Evolutionary conservation across 2,329 filamentous ascomycete genomes (phyloP), one percentile per base, ranked within the genome.

Genomic region (Monosporascus ibericus): DNA sequence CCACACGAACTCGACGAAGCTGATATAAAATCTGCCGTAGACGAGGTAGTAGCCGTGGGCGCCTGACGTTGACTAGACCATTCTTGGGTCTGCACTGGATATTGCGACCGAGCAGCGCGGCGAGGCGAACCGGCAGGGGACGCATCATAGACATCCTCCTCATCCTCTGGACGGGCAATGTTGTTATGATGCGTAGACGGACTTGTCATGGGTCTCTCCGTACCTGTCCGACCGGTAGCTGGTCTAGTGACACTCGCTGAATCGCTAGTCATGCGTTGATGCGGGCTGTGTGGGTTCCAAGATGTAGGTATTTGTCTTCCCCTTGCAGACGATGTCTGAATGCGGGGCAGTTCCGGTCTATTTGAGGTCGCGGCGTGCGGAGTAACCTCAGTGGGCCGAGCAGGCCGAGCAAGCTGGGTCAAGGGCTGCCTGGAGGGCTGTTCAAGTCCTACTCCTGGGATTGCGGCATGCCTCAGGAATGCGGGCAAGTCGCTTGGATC

Each of bases 401-500:
- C 55, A 14, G 58, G 53, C 38, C 49, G 55, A 25, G 56, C 59
- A 48, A 60, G 51, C n/a, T 67, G 66, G 27, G 51, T 51, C 50
- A 48, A 49, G 50, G 34, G 38, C 22, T 30, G 46, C 27, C 48
- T 48, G 38, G 42, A 48, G 3, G 55, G 36, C 42, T 49, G 49
- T 20, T 47, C 14, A 5, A 49, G 22, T 47, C 62, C 48, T 42
- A 63, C 57, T 20, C 75, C 72, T 47, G 72, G 65, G 47, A 77
- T 68, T 34, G 72, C 63, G 36, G 73, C 69, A 49, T 80, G 76
- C 30, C 80, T 78, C 56, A 84, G 58, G 55, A 84, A 84, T 2
- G 72, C 75, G 1, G 81, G 80, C 51, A 81, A 57, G 59, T 82
- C 79, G 9, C 74, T 75, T 0, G 80, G 80, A 47, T 82, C 80